Conservation (phyloP, 1,284 basidiomycete genomes). For the Mycena citricolor region DNA sequence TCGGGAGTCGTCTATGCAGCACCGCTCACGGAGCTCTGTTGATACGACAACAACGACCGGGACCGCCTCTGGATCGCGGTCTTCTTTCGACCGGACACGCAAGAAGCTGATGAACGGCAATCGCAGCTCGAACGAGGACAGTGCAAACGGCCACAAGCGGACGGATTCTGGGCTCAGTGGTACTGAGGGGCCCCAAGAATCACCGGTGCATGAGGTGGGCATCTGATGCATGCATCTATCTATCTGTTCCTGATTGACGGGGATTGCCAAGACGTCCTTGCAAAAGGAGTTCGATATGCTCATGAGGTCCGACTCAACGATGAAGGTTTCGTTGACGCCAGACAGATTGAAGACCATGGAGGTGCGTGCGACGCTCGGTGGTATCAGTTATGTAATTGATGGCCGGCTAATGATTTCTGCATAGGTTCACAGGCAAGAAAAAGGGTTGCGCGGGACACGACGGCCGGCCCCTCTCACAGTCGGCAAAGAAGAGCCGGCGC, state of each 20-base stretch:
- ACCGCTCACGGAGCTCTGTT: constrained; percentile 23
- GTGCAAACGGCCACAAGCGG: constrained; percentile 47
- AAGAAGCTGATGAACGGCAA: constrained; percentile 51
- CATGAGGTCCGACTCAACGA: constrained; percentile 82
- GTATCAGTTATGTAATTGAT: constrained; percentile 29
- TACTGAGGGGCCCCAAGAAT: background rate
- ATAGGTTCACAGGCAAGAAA: constrained; percentile 73
- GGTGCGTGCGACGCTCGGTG: constrained; percentile 46
- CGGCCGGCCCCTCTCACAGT: constrained; percentile 36
- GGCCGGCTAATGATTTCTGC: constrained; percentile 23
- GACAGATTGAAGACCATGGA: constrained; percentile 89
- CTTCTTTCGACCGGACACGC: constrained; percentile 62
- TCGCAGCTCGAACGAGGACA: constrained; percentile 45
- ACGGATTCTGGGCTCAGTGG: constrained; percentile 54
- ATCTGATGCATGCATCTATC: constrained; percentile 7
- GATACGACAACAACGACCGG: constrained; percentile 28
- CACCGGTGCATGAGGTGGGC: constrained; percentile 24
- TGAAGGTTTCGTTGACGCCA: constrained; percentile 95
- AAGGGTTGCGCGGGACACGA: constrained; percentile 44
- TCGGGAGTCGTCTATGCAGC: constrained; percentile 16
- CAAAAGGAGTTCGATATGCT: constrained; percentile 87
- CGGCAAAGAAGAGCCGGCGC: constrained; percentile 29
- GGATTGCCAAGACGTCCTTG: constrained; percentile 51
- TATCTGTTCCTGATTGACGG: constrained; percentile 35
- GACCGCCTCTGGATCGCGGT: constrained; percentile 37